These are phyloP conservation scores for Artemisia argyi DNA, from an alignment of 129 eudicot species.

Conservation along the genomic window DNA sequence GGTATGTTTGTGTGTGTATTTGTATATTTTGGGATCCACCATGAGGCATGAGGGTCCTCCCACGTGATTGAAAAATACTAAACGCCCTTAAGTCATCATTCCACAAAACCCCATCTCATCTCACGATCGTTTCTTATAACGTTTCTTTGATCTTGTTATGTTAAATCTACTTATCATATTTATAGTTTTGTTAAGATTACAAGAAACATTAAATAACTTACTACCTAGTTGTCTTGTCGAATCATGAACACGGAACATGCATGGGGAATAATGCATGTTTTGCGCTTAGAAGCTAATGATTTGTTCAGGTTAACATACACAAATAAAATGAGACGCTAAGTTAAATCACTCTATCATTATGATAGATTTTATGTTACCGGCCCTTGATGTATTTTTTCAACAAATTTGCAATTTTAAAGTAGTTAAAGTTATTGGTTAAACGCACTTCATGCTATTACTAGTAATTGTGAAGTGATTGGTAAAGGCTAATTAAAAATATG, in stretches of 20 bases:
- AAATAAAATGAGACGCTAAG: background rate
- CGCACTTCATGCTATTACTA: too few relatives aligned
- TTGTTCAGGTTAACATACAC: background rate
- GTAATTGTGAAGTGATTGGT: too few relatives aligned
- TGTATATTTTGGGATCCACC: background rate
- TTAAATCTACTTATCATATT: background rate
- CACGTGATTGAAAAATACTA: background rate
- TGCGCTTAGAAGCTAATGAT: background rate
- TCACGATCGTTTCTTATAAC: background rate
- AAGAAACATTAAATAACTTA: background rate
- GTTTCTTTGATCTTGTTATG: background rate
- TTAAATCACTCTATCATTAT: background rate
- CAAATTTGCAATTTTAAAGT: too few relatives aligned
- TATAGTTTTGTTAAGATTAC: background rate
- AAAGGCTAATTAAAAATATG: too few relatives aligned
- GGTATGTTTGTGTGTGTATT: background rate
- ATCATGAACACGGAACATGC: background rate
- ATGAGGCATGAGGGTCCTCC: slow-evolving; percentile 2
- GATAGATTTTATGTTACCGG: too few relatives aligned
- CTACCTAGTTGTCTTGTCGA: background rate
- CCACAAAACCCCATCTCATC: background rate
- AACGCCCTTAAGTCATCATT: background rate
- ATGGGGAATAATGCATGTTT: background rate
- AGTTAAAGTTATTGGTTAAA: too few relatives aligned
- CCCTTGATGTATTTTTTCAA: too few relatives aligned